Base-by-base conservation (phyloP, 2,329 filamentous ascomycete species). In the Pseudocercospora cruenta region DNA sequence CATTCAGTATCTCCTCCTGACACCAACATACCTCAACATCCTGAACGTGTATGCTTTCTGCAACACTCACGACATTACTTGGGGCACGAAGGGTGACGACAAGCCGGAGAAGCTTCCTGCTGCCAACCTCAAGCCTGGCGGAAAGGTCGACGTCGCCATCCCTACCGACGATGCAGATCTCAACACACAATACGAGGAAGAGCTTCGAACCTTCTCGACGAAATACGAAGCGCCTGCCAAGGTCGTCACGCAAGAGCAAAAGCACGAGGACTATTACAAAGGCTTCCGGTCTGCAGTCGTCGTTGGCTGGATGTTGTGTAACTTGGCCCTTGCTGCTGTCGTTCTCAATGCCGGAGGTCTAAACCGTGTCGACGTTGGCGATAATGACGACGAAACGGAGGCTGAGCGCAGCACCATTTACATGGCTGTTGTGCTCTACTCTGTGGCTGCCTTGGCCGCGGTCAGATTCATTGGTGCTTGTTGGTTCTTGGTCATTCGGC, bases 21-120 rank as follows among this genome's bases (percentile, higher is more conserved):
- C 94, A 0, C 95, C 95, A 0, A 97, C 94, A 0, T 99, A 97
- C 82, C 96, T 96, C 83, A 99, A 98, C 80, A 94, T 98, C 66
- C 89, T 99, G 74, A 99, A 98, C 83, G 95, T 99, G 64, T 99
- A 98, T 80, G 94, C 94, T 67, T 99, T 99, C 81, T 98, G 94
- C 82, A 97, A 97, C 81, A 97, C 94, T 26, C 94, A 97, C 85
- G 94, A 97, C 76, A 95, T 97, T 70, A 96, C 94, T 3, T 97
- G 94, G 94, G 94, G 94, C 75, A 99, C 95, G 49, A 99, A 98
- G 80, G 95, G 95, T 74, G 95, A 98, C 78, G 94, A 97, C 81
- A 97, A 97, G 80, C 86, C 94, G 6, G 93, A 96, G 73, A 94
- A 94, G 76, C 87, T 97, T 61, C 92, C 93, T 1, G 92, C 90